These are phyloP conservation scores for Ceriops zippeliana DNA, from an alignment of 345 rosid species.

Conservation along the genomic window DNA sequence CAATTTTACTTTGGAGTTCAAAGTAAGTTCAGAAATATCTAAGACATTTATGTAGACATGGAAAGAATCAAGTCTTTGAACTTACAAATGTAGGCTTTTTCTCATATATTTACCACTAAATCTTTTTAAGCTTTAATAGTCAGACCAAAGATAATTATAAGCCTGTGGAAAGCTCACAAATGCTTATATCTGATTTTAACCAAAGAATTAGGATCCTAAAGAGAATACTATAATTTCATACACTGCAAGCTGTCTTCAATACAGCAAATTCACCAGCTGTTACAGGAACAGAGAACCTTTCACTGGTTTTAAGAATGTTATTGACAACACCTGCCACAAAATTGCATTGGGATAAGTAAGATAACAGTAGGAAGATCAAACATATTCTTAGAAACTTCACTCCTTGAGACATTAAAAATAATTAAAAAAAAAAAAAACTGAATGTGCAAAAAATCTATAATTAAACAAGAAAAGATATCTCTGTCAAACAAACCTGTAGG, in stretches of 20 bases:
- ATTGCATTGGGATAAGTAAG: neutral
- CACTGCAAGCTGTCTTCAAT: slow-evolving; percentile 82
- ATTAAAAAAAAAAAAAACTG: neutral
- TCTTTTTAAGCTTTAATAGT: no score
- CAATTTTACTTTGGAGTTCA: no score
- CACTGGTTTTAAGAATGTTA: slow-evolving; percentile 57
- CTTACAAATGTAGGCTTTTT: no score
- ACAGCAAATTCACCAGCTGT: slow-evolving; percentile 80
- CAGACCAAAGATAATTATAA: no score
- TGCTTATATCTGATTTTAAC: no score
- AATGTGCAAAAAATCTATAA: neutral
- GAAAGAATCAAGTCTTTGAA: no score
- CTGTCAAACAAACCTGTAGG: no score
- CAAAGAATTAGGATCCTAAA: neutral
- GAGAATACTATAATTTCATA: slow-evolving; percentile 32
- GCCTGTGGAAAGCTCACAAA: no score
- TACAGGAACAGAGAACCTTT: slow-evolving; percentile 61
- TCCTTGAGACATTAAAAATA: neutral
- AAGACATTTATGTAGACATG: no score
- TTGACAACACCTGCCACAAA: slow-evolving; percentile 61
- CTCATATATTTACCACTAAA: no score
- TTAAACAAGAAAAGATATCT: neutral
- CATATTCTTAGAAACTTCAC: no score
- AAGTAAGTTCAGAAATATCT: no score
- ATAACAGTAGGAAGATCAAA: neutral